Evolutionary conservation across 176 grass and related monocot genomes (phyloP).

Genomic region (Bromus sterilis): DNA sequence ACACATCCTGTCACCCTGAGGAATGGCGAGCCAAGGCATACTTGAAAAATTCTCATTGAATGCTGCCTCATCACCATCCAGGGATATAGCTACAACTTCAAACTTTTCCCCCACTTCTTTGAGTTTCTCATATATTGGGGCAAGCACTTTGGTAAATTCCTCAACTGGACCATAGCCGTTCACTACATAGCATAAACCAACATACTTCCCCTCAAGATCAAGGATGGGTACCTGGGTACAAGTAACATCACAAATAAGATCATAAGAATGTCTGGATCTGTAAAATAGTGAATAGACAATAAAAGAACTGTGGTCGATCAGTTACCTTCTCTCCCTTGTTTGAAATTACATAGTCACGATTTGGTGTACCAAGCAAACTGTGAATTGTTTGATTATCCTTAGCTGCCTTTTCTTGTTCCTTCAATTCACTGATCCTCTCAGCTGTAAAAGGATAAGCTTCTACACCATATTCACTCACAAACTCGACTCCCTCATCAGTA

Average conservation of each 20-base stretch:
- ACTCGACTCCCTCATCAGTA: conserved; percentile 28
- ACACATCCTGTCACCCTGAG: conserved; percentile 52
- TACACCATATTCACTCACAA: conserved; percentile 42
- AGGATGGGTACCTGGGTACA: conserved; percentile 56
- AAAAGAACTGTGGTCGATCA: neutral
- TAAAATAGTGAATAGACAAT: neutral
- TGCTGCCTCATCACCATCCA: conserved; percentile 37
- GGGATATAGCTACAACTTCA: conserved; percentile 63
- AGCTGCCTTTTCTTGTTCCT: conserved; percentile 49
- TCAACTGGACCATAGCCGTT: conserved; percentile 9
- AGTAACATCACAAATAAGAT: neutral
- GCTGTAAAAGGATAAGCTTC: conserved; percentile 76
- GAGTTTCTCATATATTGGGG: conserved; percentile 62
- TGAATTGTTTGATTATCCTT: conserved; percentile 64
- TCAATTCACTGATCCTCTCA: conserved; percentile 49
- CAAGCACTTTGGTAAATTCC: conserved; percentile 53
- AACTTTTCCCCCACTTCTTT: conserved; percentile 68
- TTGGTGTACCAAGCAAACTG: conserved; percentile 40
- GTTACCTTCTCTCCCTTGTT: conserved; percentile 60
- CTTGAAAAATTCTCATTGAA: conserved; percentile 39
- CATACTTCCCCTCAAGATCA: conserved; percentile 68
- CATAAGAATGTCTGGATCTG: neutral
- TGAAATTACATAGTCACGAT: conserved; percentile 57
- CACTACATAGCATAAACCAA: conserved; percentile 59
- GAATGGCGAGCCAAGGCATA: conserved; percentile 82